Conservation (phyloP, 2,329 filamentous ascomycete genomes). For the Cercospora zeina region DNA sequence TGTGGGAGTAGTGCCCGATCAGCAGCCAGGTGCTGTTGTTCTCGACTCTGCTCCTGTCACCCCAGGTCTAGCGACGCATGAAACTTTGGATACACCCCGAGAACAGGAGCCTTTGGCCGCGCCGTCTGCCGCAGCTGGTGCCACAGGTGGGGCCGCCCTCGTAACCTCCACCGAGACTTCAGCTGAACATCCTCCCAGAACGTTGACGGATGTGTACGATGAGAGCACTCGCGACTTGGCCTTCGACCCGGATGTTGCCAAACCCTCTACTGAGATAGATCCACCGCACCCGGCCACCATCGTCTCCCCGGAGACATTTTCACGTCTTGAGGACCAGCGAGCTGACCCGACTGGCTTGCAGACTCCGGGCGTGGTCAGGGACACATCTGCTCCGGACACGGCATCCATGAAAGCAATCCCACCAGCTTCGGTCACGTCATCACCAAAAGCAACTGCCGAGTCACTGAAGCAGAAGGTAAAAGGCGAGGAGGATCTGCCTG, state of each 20-base stretch:
- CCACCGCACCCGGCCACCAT: slow-evolving; percentile 14
- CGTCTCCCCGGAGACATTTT: slow-evolving; percentile 16
- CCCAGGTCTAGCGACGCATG: not conserved
- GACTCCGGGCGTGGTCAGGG: slow-evolving; percentile 23
- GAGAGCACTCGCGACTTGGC: not conserved
- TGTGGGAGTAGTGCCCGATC: not conserved
- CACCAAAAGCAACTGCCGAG: not conserved
- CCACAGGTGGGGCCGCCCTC: slow-evolving; percentile 1
- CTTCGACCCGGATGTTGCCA: not conserved
- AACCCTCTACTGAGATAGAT: slow-evolving; percentile 6
- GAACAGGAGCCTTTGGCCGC: slow-evolving; percentile 1
- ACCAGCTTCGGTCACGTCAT: slow-evolving; percentile 12
- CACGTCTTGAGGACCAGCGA: slow-evolving; percentile 20
- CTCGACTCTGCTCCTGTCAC: slow-evolving; percentile 3
- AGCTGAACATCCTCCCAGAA: slow-evolving; percentile 13
- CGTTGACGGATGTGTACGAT: slow-evolving; percentile 14
- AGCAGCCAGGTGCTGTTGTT: not conserved
- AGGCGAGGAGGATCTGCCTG: slow-evolving; percentile 7
- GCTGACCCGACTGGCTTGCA: slow-evolving; percentile 17
- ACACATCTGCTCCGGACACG: slow-evolving; percentile 18
- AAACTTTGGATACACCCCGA: not conserved
- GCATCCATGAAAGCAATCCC: slow-evolving; percentile 19
- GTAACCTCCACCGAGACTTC: slow-evolving; percentile 1
- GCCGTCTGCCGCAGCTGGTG: not conserved
- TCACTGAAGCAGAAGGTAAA: slow-evolving; percentile 1